Evolutionary conservation across 495 filamentous ascomycete species (phyloP).

Genomic region (Penicillium robsamsonii): DNA sequence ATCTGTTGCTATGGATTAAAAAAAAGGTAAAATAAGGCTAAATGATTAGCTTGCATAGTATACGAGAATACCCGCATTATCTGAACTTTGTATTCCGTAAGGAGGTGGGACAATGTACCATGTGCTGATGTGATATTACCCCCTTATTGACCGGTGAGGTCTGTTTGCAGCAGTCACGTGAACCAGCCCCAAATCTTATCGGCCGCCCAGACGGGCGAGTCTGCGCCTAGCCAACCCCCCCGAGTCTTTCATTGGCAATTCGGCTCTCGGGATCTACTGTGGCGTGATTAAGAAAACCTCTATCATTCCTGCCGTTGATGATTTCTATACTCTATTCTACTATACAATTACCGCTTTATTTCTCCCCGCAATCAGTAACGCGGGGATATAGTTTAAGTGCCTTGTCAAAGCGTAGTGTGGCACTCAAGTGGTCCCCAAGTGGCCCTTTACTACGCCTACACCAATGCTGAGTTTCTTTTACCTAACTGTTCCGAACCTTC

Average conservation of each 20-base stretch:
- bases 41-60: not conserved
- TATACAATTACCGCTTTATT: not conserved
- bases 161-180: not conserved
- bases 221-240: not conserved
- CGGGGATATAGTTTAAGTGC: conserved; percentile 7
- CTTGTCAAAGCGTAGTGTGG: not conserved
- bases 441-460: not conserved
- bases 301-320: not conserved
- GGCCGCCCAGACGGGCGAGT: not conserved
- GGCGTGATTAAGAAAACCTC: conserved; percentile 1
- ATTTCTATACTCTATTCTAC: not conserved
- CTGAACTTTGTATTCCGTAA: not conserved
- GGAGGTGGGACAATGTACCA: not conserved
- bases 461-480: conserved; percentile 27
- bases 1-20: not conserved
- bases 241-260: conserved; percentile 6
- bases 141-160: not conserved
- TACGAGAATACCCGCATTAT: not conserved
- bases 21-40: too few species aligned
- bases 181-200: conserved; percentile 2
- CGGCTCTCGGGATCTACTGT: conserved; percentile 6
- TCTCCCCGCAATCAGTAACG: conserved; percentile 7
- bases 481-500: conserved; percentile 25
- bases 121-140: not conserved
- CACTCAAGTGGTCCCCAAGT: not conserved